Base-by-base conservation (phyloP, 768 basidiomycete genomes). In the Suillus brevipes region DNA sequence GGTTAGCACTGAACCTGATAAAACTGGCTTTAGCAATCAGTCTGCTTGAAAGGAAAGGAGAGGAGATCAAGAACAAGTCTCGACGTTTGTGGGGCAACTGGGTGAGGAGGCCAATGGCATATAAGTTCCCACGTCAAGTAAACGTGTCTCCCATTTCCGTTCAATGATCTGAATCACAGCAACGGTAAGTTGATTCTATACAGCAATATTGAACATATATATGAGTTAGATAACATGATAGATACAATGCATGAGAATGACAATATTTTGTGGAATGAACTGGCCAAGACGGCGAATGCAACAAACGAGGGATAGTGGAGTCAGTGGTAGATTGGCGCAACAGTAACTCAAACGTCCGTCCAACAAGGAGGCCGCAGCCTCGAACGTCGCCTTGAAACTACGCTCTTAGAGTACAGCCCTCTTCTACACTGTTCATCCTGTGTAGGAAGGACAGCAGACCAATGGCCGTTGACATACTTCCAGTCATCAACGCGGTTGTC, bases 401-500 rank as follows among this genome's bases (percentile, higher is more conserved):
- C 23, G 18, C 72, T 65, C 61, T 71, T 72, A 42, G 85, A 84
- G 67, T 78, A 85, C 71, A 83, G 69, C 25, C 82, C 83, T 40
- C 71, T 76, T 65, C 66, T 70, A 58, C 73, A 71, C 72, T 87
- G 86, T 68, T 87, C 83, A 60, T 79, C 78, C 16, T 82, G 71
- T 8, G 76, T 76, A 9, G 84, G 84, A 60, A 86, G 64, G 36
- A 82, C 72, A 10, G 80, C 84, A 65, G 78, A 74, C 86, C 86
- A 87, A 68, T 84, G 87, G 6, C 87, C 87, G 64, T 80, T 74
- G 58, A 73, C 70, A 77, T 83, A 87, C 55, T 74, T 75, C 85
- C 85, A 86, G 9, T 77, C 69, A 13, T 79, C 73, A 0, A 80
- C 71, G 9, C 66, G 65, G 36, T 79, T 78, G n/a, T 68, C 42